A percentile compares a stretch with the other conserved stretches of the same genome.
Evolutionary conservation across 2,329 filamentous ascomycete genomes (phyloP).

Genomic region (Sarocladiaceae sp.): DNA sequence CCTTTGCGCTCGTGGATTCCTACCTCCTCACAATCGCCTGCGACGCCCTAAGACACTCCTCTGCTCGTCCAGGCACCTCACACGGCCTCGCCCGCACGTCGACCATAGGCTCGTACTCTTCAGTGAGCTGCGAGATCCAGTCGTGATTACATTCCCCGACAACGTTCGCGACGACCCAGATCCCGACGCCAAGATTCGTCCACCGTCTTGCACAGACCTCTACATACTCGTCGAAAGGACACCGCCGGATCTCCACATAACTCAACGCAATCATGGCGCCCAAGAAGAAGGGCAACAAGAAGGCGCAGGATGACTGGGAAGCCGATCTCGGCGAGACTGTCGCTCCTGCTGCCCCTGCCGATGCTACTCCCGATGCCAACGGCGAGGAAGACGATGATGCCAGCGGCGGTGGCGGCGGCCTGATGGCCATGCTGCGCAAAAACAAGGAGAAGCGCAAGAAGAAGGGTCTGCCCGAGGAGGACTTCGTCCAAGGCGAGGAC

Average conservation of each 20-base stretch:
- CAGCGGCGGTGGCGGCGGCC: conserved; percentile 53
- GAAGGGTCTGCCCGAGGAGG: conserved; percentile 69
- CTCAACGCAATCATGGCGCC: conserved; percentile 63
- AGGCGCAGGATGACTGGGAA: conserved; percentile 87
- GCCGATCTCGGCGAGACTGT: conserved; percentile 77
- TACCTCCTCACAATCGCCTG: background rate
- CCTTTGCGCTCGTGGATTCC: no score
- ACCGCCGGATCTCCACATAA: background rate
- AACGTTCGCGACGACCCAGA: no score
- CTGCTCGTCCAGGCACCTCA: no score
- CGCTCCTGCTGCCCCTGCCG: conserved; percentile 51
- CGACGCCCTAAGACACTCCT: no score
- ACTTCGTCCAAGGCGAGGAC: conserved; percentile 62
- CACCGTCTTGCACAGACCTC: conserved; percentile 5
- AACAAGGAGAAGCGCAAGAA: conserved; percentile 84
- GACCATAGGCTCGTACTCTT: conserved; percentile 10
- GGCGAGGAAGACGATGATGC: conserved; percentile 47
- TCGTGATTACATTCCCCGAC: background rate
- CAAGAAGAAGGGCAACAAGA: conserved; percentile 88
- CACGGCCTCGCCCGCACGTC: no score
- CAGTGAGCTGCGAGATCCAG: conserved; percentile 7
- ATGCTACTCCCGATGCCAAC: conserved; percentile 39
- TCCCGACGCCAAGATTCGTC: background rate
- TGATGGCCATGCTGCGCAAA: conserved; percentile 76
- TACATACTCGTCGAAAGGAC: no score